Percentiles rank a stretch among this genome's conserved stretches.
Evolutionary conservation across 495 filamentous ascomycete species (phyloP).

Genomic region (Elasticomyces elasticus): DNA sequence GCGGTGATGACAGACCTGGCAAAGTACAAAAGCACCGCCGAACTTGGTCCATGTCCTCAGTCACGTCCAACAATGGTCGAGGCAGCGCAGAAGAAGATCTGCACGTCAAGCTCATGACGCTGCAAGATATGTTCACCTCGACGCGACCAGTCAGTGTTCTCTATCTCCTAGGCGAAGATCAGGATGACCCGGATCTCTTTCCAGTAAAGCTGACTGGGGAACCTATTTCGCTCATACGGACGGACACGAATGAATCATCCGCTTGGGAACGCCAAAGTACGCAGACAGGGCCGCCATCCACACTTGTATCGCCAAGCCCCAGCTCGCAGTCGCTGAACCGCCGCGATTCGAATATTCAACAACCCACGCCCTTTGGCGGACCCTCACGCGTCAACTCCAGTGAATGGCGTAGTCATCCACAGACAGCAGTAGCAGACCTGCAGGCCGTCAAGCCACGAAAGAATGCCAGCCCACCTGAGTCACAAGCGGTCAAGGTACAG

Average conservation of each 20-base stretch:
- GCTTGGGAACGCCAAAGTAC: slow-evolving; percentile 51
- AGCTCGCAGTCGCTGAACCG: slow-evolving; percentile 29
- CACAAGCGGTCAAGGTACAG: slow-evolving; percentile 42
- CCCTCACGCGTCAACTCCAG: slow-evolving; percentile 29
- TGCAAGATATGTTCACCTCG: slow-evolving; percentile 95
- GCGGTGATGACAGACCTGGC: slow-evolving; percentile 46
- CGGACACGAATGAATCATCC: slow-evolving; percentile 44
- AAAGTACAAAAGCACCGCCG: slow-evolving; percentile 85
- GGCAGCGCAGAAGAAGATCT: slow-evolving; percentile 77
- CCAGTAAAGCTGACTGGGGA: slow-evolving; percentile 71
- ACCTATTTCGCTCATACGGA: slow-evolving; percentile 46
- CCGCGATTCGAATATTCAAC: slow-evolving; percentile 27
- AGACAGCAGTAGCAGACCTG: slow-evolving; percentile 42
- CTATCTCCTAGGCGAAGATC: slow-evolving; percentile 69
- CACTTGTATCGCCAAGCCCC: slow-evolving; percentile 34
- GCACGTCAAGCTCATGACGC: slow-evolving; percentile 66
- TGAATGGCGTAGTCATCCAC: slow-evolving; percentile 46
- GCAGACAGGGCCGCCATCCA: slow-evolving; percentile 30
- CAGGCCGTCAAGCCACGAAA: slow-evolving; percentile 26
- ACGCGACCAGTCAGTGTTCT: slow-evolving; percentile 77
- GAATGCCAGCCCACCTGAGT: slow-evolving; percentile 38
- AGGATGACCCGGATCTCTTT: slow-evolving; percentile 80
- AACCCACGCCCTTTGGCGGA: slow-evolving; percentile 27
- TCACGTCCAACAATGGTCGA: slow-evolving; percentile 53
- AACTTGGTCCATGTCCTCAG: slow-evolving; percentile 92